A percentile compares a stretch with the other conserved stretches of the same genome.
These are phyloP conservation scores for Candida suzukii DNA, from an alignment of 805 yeast species.

Conservation along the genomic window DNA sequence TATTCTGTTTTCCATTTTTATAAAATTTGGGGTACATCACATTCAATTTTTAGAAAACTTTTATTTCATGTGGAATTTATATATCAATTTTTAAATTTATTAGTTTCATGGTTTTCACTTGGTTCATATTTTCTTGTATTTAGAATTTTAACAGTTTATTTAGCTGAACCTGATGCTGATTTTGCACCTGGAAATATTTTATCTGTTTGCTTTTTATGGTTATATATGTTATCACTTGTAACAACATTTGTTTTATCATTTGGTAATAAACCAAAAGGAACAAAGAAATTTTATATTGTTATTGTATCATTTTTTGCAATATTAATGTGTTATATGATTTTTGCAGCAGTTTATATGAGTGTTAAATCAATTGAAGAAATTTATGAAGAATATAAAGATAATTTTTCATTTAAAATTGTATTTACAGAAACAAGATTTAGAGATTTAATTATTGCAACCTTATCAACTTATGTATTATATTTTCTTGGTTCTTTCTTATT, in stretches of 20 bases:
- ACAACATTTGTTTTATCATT: conserved; percentile 84
- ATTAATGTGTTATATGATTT: conserved; percentile 81
- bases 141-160: conserved; percentile 73
- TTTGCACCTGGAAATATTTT: conserved; percentile 72
- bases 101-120: conserved; percentile 89
- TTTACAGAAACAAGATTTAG: conserved; percentile 69
- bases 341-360: conserved; percentile 80
- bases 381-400: conserved; percentile 25
- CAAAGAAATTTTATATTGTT: conserved; percentile 66
- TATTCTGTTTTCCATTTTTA: conserved; percentile 77
- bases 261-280: conserved; percentile 93
- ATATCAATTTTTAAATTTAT: conserved; percentile 66
- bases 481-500: conserved; percentile 71
- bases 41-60: conserved; percentile 59
- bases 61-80: conserved; percentile 70
- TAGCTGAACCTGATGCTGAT: conserved; percentile 54
- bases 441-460: conserved; percentile 79
- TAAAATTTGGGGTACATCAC: conserved; percentile 74
- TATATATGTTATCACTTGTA: conserved; percentile 72
- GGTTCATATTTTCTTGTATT: conserved; percentile 89
- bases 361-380: conserved; percentile 47
- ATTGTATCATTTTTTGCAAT: conserved; percentile 79
- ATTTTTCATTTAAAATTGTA: conserved; percentile 36
- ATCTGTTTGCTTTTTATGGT: conserved; percentile 76
- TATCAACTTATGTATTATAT: conserved; percentile 78